These are phyloP conservation scores for Fusarium agapanthi DNA, from an alignment of 2,329 filamentous ascomycete species.

Conservation along the genomic window DNA sequence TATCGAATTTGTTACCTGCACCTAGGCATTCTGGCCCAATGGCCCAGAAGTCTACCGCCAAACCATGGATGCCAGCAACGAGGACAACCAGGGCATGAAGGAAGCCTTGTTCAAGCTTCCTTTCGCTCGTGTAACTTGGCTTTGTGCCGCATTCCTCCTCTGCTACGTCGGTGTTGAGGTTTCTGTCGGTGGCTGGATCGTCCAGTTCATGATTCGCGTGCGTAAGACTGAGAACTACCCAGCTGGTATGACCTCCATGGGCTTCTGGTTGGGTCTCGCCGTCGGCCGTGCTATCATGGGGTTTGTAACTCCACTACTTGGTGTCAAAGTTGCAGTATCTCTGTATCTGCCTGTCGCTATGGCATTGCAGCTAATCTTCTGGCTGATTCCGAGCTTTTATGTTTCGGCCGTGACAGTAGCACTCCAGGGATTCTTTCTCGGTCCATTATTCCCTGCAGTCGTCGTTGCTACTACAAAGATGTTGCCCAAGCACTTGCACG, in stretches of 20 bases:
- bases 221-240: conserved; percentile 73
- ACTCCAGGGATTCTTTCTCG: conserved; percentile 81
- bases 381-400: conserved; percentile 81
- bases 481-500: conserved; percentile 77
- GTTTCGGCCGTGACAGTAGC: conserved; percentile 77
- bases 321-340: conserved; percentile 71
- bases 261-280: conserved; percentile 84
- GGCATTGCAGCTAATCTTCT: conserved; percentile 76
- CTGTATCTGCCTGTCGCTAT: conserved; percentile 72
- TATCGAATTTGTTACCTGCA: conserved; percentile 47
- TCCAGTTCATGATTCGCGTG: conserved; percentile 82
- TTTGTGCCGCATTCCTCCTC: conserved; percentile 76
- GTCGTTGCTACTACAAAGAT: conserved; percentile 75
- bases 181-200: conserved; percentile 82
- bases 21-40: conserved; percentile 68
- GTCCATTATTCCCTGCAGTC: conserved; percentile 78
- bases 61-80: conserved; percentile 43
- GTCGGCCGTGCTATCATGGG: conserved; percentile 75
- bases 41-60: conserved; percentile 63
- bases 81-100: conserved; percentile 32
- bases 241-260: conserved; percentile 78
- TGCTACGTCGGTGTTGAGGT: conserved; percentile 81
- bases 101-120: conserved; percentile 52
- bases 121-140: conserved; percentile 68
- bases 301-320: conserved; percentile 76